phyloP scores from a whole-genome alignment of 495 filamentous ascomycete species.

The Hypoxylon crocopeplum region DNA sequence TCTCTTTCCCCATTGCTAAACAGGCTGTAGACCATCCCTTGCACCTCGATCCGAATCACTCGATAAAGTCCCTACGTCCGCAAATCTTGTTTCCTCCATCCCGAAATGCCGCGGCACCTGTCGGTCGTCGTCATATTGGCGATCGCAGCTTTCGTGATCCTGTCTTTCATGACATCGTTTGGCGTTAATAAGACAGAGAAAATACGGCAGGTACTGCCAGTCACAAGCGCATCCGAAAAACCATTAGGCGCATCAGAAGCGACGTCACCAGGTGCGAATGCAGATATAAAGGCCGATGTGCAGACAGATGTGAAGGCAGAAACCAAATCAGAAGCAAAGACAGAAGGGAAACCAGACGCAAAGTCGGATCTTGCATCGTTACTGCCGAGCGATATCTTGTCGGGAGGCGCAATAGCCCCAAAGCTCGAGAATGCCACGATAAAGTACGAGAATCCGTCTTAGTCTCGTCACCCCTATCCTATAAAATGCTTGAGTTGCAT shows the following conservation, averaged over 20 bases:
- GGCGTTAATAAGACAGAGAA: conserved; percentile 26
- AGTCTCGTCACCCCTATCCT: too few species aligned
- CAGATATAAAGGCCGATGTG: not conserved
- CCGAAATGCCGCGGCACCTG: conserved; percentile 39
- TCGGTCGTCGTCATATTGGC: conserved; percentile 39
- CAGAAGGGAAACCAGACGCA: conserved; percentile 5
- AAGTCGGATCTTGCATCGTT: conserved; percentile 36
- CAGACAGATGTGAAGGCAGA: conserved; percentile 1
- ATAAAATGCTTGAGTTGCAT: not conserved
- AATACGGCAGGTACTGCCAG: conserved; percentile 28
- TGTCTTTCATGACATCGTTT: conserved; percentile 39
- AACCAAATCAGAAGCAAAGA: not conserved
- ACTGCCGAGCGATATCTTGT: conserved; percentile 57
- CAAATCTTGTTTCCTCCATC: not conserved
- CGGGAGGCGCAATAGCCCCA: conserved; percentile 83
- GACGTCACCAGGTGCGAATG: conserved; percentile 2
- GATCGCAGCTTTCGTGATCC: conserved; percentile 36
- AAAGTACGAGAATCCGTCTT: conserved; percentile 63
- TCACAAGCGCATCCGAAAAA: conserved; percentile 3
- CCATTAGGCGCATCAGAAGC: conserved; percentile 7
- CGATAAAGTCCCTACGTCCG: not conserved
- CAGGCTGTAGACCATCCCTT: too few species aligned
- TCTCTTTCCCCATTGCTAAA: too few species aligned
- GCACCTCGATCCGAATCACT: not conserved
- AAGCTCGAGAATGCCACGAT: conserved; percentile 91